Evolutionary conservation across 2,329 filamentous ascomycete species (phyloP), one percentile per base, ranked within the genome.

Genomic region (Penicillium sp.): DNA sequence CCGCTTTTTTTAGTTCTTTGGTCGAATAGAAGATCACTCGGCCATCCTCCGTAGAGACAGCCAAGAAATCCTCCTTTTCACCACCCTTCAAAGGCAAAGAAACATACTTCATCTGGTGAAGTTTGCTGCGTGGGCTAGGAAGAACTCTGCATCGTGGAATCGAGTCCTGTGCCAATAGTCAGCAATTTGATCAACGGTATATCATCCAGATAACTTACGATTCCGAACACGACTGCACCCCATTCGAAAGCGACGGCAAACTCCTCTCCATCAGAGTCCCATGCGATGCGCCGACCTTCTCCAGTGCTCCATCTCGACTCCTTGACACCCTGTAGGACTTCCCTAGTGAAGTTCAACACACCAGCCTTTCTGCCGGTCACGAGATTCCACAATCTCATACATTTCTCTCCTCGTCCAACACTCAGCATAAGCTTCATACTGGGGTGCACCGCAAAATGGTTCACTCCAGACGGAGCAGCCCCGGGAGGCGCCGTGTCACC

Each of bases 341-440:
- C 84, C 57, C 84, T 82, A 63, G 84, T 84, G 73, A 97, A 97
- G 72, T 90, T 94, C 66, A 99, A 78, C 52, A 96, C 93, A 31
- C 93, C 91, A 0, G 93, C 93, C 78, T 96, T 97, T 79, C 93
- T 96, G 17, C 93, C 94, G 3, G 93, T 97, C 64, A 97, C 92
- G 62, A 99, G 75, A 70, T 99, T 97, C 94, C 94, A 99, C 63
- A 97, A 76, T 63, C 94, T 82, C 90, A 99, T 96, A 70, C 88
- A 91, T 63, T 86, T 87, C 78, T 99, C 94, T 63, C 92, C 92
- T 68, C 89, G 91, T 65, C 91, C 89, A 9, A 97, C 92, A 66
- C 86, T 96, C 59, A 99, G 86, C 90, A 97, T 96, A 50, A 99
- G 81, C 78, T 97, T 97, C 84, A 96, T 91, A 73, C 90, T 96